Conservation (phyloP, 176 grass and related monocot species). For the Oryza rufipogon region DNA sequence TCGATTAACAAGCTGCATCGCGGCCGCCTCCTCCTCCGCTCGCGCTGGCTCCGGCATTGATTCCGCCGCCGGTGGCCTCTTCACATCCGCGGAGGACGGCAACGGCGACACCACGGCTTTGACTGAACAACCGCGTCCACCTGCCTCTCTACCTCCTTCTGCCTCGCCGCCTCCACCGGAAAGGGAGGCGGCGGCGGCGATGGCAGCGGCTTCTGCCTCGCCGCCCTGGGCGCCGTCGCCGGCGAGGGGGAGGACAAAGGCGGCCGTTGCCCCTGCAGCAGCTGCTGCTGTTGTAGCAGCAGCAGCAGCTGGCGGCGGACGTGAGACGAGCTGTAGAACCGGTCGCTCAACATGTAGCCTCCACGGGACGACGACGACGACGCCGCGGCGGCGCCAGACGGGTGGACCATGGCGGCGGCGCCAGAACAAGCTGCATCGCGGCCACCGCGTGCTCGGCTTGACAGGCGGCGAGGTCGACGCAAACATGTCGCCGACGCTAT, state of each 20-base stretch:
- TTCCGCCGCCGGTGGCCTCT: background rate
- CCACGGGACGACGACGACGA: slow-evolving; percentile 36
- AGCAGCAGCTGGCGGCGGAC: slow-evolving; percentile 63
- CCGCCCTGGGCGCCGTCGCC: slow-evolving; percentile 10
- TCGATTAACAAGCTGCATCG: too few relatives aligned
- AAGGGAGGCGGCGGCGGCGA: background rate
- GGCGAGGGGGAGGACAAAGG: background rate
- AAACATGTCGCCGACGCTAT: too few relatives aligned
- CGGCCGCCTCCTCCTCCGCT: background rate
- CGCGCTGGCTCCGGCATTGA: background rate
- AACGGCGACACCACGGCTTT: slow-evolving; percentile 2
- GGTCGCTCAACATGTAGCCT: slow-evolving; percentile 36
- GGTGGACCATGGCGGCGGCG: slow-evolving; percentile 26
- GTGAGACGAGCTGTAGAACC: slow-evolving; percentile 78
- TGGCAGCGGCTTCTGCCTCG: slow-evolving; percentile 20
- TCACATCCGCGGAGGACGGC: background rate
- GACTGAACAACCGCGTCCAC: slow-evolving; percentile 34
- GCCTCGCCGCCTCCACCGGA: background rate
- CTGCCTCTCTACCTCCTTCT: slow-evolving; percentile 14
- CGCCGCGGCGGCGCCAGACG: background rate
- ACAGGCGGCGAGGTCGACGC: too few relatives aligned
- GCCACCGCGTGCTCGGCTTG: too few relatives aligned
- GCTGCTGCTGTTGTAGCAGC: slow-evolving; percentile 41
- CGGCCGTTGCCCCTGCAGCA: slow-evolving; percentile 38
- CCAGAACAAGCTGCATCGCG: background rate